phyloP scores from a whole-genome alignment of 2,329 filamentous ascomycete genomes.

The Apiospora marii region DNA sequence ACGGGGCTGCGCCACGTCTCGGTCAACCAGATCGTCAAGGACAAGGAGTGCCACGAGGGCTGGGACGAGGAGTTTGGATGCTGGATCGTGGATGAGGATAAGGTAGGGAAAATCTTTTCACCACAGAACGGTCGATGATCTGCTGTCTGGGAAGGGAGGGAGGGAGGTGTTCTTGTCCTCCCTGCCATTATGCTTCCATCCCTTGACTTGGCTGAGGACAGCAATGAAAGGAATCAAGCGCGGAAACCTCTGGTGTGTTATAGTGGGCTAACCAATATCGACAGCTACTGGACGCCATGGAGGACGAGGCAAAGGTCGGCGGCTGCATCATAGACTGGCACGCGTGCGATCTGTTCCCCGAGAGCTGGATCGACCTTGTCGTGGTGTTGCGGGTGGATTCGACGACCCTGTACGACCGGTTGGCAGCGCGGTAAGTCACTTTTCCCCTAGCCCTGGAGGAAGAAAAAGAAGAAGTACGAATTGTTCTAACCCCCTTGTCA shows the following conservation, averaged over 20 bases:
- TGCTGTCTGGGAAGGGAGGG: neutral
- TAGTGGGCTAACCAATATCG: neutral
- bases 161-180: slow-evolving; percentile 12
- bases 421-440: slow-evolving; percentile 70
- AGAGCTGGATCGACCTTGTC: slow-evolving; percentile 93
- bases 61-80: slow-evolving; percentile 86
- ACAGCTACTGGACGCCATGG: slow-evolving; percentile 86
- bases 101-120: slow-evolving; percentile 67
- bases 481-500: slow-evolving; percentile 39
- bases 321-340: slow-evolving; percentile 98
- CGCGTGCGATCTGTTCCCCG: slow-evolving; percentile 93
- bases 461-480: neutral
- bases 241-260: slow-evolving; percentile 25
- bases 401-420: slow-evolving; percentile 81
- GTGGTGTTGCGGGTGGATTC: slow-evolving; percentile 88
- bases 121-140: too few relatives aligned
- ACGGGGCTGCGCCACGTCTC: slow-evolving; percentile 83
- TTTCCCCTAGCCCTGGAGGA: too few relatives aligned
- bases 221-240: too few relatives aligned
- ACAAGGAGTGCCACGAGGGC: slow-evolving; percentile 84
- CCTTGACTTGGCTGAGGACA: neutral
- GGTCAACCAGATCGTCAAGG: slow-evolving; percentile 92
- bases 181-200: slow-evolving; percentile 26
- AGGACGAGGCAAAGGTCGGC: slow-evolving; percentile 78
- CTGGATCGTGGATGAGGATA: slow-evolving; percentile 97